Base-by-base conservation (phyloP, 805 yeast genomes). In the Dipodascus geniculatus region DNA sequence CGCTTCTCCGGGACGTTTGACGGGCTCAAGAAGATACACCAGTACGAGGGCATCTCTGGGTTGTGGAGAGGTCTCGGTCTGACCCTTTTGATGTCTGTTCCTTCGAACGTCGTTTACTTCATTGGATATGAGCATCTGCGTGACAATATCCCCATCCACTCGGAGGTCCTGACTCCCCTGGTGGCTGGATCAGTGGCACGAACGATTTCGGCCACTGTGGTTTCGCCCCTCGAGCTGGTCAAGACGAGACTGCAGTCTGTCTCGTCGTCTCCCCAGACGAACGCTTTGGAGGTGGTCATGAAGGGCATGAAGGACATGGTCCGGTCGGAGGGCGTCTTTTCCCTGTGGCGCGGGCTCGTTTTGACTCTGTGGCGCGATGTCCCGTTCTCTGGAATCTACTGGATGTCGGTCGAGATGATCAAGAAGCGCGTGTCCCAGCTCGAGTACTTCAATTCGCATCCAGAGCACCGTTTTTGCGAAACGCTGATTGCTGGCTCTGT, bases 321-420 rank as follows among this genome's bases (percentile, higher is more conserved):
- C 3, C 65, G 69, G 42, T 56, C 64, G 1, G 73, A 74, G 14
- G 99, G 99, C 0, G 56, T 78, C 1, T 66, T 70, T 1, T 76
- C 88, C 0, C 66, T 93, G 19, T 93, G 89, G 74, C 82, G 83
- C 53, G 99, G 99, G 0, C 71, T 93, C 22, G 81, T 85, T 44
- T 75, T 93, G 42, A 93, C 99, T 0, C 74, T 93, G 16, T 91
- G 96, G 96, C 76, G 99, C 68, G 99, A 93, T 66, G 98, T 91
- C 0, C 99, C 99, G 1, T 93, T 93, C 66, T 84, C 95, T 57
- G 97, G 95, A 0, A 82, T 91, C 1, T 93, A 93, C 68, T 93
- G 99, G 99, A 79, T 87, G 9, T 77, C 84, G 3, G 88, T 90
- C 61, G 98, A 90, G 63, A 74, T 65, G 56, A 65, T 73, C 42